phyloP scores from a whole-genome alignment of 345 rosid genomes.

The Camelina sativa region DNA sequence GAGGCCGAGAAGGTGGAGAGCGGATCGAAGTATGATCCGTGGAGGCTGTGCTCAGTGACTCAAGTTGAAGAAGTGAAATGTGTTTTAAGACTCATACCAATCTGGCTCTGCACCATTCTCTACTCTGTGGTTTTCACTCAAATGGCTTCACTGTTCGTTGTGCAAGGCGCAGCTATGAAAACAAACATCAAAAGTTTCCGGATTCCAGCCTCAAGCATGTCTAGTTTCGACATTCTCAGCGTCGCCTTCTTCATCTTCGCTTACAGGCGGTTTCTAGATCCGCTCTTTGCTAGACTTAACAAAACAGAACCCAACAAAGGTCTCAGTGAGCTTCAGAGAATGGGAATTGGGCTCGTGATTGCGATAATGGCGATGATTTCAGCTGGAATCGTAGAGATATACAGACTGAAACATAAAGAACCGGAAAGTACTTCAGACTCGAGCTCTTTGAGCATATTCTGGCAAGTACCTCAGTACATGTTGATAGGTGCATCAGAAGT shows the following conservation, averaged over 20 bases:
- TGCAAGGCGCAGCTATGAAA: conserved; percentile 92
- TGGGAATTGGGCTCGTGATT: conserved; percentile 87
- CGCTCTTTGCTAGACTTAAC: conserved; percentile 55
- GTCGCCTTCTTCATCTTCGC: conserved; percentile 78
- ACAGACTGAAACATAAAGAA: conserved; percentile 57
- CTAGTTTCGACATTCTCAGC: conserved; percentile 89
- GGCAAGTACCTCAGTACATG: conserved; percentile 95
- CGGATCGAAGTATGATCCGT: conserved; percentile 48
- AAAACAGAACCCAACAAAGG: conserved; percentile 60
- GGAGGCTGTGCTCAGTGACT: conserved; percentile 82
- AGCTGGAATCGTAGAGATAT: conserved; percentile 75
- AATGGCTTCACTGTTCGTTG: conserved; percentile 98
- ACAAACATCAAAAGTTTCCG: conserved; percentile 58
- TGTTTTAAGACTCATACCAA: conserved; percentile 80
- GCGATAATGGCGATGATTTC: conserved; percentile 80
- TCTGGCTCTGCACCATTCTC: conserved; percentile 96
- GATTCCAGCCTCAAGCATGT: conserved; percentile 96
- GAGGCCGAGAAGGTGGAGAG: conserved; percentile 43
- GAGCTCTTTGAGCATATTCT: conserved; percentile 82
- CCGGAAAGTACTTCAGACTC: conserved; percentile 54
- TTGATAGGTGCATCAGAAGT: conserved; percentile 97
- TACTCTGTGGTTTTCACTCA: conserved; percentile 97
- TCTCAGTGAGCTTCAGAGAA: conserved; percentile 83
- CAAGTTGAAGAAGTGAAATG: conserved; percentile 99
- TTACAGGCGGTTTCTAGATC: conserved; percentile 74